phyloP scores from a whole-genome alignment of 169 alveolate genomes.

The Plasmodium knowlesi region DNA sequence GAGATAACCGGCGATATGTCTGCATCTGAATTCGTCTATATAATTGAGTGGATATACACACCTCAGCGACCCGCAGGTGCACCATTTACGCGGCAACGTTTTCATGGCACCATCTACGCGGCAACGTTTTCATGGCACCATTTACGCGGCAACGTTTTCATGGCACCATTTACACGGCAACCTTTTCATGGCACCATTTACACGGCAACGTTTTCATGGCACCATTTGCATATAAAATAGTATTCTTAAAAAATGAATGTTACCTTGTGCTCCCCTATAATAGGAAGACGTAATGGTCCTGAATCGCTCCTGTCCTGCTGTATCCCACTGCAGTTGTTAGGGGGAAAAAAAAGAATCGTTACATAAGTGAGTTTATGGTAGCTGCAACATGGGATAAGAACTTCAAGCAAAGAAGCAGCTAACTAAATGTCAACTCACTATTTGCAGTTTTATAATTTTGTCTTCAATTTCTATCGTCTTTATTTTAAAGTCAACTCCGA shows the following conservation, averaged over 20 bases:
- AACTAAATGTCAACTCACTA: slow-evolving; percentile 72
- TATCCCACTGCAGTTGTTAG: slow-evolving; percentile 91
- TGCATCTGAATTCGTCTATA: neutral
- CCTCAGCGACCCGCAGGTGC: neutral
- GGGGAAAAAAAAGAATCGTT: neutral
- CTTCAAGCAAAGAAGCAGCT: neutral
- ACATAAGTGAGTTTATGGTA: neutral
- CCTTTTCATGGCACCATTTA: no score
- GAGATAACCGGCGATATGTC: neutral
- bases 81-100: no score
- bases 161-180: no score
- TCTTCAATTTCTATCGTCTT: slow-evolving; percentile 91
- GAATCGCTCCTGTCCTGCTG: slow-evolving; percentile 98
- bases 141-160: no score
- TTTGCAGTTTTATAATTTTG: slow-evolving; percentile 90
- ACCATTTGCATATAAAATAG: no score
- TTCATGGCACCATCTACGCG: neutral
- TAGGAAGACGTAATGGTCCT: slow-evolving; percentile 94
- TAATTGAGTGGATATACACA: neutral
- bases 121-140: neutral
- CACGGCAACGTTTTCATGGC: neutral
- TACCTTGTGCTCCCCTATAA: slow-evolving; percentile 96
- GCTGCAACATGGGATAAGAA: neutral
- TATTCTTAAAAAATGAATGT: neutral
- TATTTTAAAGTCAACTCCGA: slow-evolving; percentile 92